Percentiles rank a stretch among this genome's conserved stretches.
These are phyloP conservation scores for Lactuca sativa DNA, from an alignment of 129 eudicot genomes.

Conservation along the genomic window DNA sequence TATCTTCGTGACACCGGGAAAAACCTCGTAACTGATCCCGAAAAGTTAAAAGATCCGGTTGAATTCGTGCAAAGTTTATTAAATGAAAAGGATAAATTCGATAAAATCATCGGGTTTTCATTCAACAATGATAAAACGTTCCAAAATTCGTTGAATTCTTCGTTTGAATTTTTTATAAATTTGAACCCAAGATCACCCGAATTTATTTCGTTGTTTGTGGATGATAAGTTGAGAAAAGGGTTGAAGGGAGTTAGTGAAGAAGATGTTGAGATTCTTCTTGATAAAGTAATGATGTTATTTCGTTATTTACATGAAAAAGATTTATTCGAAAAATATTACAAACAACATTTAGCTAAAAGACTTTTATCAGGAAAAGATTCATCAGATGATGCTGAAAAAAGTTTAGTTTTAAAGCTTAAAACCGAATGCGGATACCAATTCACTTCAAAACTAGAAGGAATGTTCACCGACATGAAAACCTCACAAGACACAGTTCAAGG, in stretches of 20 bases:
- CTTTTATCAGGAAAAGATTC: conserved; percentile 64
- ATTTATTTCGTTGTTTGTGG: conserved; percentile 73
- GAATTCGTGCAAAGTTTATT: conserved; percentile 71
- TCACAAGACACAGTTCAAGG: conserved; percentile 58
- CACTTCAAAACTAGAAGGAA: conserved; percentile 82
- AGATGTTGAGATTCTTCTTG: conserved; percentile 63
- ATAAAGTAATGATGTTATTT: conserved; percentile 76
- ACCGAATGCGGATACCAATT: conserved; percentile 92
- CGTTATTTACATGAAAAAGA: conserved; percentile 75
- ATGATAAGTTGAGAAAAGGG: conserved; percentile 71
- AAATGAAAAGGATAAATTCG: conserved; percentile 58
- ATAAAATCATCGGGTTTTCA: conserved; percentile 50
- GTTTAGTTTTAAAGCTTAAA: conserved; percentile 64
- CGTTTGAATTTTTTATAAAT: conserved; percentile 66
- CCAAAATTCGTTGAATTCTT: conserved; percentile 75
- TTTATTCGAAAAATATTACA: conserved; percentile 66
- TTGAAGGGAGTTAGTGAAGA: conserved; percentile 74
- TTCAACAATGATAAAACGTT: conserved; percentile 73
- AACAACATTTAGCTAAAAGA: conserved; percentile 68
- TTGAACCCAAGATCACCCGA: conserved; percentile 70
- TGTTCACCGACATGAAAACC: conserved; percentile 86
- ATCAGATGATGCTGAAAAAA: conserved; percentile 77
- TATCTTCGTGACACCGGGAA: conserved; percentile 71
- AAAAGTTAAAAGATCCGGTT: conserved; percentile 70
- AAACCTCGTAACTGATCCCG: conserved; percentile 76